phyloP scores from a whole-genome alignment of 1,139 yeast genomes.

The Scheffersomyces segobiensis region DNA sequence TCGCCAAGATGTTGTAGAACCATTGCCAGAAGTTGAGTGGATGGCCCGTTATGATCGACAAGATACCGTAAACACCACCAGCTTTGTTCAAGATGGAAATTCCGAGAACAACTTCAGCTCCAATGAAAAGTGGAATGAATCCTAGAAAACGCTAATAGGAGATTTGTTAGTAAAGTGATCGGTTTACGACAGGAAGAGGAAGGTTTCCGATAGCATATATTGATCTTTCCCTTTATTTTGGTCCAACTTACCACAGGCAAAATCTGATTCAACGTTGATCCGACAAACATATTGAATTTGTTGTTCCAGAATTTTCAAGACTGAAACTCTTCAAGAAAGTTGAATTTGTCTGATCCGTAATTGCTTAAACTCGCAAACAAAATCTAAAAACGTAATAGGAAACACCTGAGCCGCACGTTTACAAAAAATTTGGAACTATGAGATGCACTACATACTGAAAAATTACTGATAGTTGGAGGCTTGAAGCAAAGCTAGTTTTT shows the following conservation, averaged over 20 bases:
- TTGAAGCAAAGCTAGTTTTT: not conserved
- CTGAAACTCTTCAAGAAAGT: not conserved
- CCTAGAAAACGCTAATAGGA: slow-evolving; percentile 52
- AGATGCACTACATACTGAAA: not conserved
- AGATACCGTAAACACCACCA: slow-evolving; percentile 83
- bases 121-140: slow-evolving; percentile 74
- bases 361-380: not conserved
- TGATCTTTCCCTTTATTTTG: not conserved
- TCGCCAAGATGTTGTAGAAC: slow-evolving; percentile 71
- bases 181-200: not conserved
- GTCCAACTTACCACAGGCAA: slow-evolving; percentile 28
- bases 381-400: not conserved
- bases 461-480: too few relatives aligned
- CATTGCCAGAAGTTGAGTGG: slow-evolving; percentile 83
- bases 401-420: not conserved
- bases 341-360: not conserved
- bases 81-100: slow-evolving; percentile 83
- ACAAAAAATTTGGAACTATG: not conserved
- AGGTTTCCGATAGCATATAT: slow-evolving; percentile 4
- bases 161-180: not conserved
- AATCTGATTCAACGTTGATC: slow-evolving; percentile 15
- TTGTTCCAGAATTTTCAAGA: not conserved
- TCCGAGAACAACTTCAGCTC: slow-evolving; percentile 82
- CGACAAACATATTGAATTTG: slow-evolving; percentile 12
- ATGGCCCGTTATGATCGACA: slow-evolving; percentile 87